Evolutionary conservation across 495 filamentous ascomycete genomes (phyloP).

Genomic region (Chaetomium tenue): DNA sequence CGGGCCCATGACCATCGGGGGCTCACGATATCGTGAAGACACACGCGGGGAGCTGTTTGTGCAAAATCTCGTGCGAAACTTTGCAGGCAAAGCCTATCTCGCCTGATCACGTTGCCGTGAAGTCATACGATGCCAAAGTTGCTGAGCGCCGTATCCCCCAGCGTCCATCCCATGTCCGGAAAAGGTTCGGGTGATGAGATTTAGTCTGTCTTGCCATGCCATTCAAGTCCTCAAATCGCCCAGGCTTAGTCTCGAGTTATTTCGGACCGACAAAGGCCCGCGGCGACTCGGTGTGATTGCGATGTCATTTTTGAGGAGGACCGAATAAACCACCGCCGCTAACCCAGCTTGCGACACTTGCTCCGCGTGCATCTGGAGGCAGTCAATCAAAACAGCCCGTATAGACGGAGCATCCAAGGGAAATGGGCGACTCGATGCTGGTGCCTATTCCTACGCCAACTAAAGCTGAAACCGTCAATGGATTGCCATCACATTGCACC

Average conservation of each 20-base stretch:
- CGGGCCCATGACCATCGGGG: neutral
- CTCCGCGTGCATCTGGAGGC: neutral
- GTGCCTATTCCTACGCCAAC: neutral
- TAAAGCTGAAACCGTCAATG: neutral
- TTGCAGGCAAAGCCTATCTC: too few relatives aligned
- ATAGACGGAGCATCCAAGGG: neutral
- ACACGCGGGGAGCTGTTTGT: too few relatives aligned
- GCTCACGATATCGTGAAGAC: neutral
- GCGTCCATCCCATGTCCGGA: too few relatives aligned
- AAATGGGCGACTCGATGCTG: neutral
- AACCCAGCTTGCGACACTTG: neutral
- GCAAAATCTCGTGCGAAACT: too few relatives aligned
- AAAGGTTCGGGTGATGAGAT: neutral
- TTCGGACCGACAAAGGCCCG: slow-evolving; percentile 5
- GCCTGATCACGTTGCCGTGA: too few relatives aligned
- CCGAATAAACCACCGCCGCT: slow-evolving; percentile 3
- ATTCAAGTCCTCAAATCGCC: neutral
- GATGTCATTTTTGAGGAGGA: neutral
- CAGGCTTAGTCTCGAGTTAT: neutral
- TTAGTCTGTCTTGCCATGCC: neutral
- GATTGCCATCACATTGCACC: neutral
- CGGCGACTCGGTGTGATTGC: neutral
- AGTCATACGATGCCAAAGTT: too few relatives aligned
- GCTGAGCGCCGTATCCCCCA: neutral
- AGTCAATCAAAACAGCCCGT: neutral